phyloP scores from a whole-genome alignment of 805 yeast species.

The Kodamaea lidongshanica region DNA sequence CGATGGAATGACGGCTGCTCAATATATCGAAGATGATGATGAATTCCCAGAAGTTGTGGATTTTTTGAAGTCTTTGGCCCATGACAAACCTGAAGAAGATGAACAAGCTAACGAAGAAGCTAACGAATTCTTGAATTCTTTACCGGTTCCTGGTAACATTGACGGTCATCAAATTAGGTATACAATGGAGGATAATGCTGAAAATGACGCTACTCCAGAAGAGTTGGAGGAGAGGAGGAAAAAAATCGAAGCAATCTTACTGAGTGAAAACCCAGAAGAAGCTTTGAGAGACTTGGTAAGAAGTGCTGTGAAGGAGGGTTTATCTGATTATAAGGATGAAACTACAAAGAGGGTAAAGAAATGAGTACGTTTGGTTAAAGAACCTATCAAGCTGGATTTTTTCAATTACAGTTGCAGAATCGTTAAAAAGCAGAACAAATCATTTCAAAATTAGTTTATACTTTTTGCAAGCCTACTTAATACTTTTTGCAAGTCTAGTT shows the following conservation, averaged over 20 bases:
- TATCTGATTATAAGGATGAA: constrained; percentile 24
- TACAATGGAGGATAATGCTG: constrained; percentile 42
- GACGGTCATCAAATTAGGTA: constrained; percentile 53
- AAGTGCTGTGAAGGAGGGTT: constrained; percentile 57
- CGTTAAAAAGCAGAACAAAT: no score
- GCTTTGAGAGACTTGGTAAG: constrained; percentile 63
- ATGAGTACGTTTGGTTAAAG: no score
- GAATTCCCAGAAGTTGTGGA: constrained; percentile 74
- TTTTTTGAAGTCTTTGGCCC: constrained; percentile 47
- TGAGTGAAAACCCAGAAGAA: constrained; percentile 77
- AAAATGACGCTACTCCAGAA: constrained; percentile 35
- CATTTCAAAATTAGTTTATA: no score
- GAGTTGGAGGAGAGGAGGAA: constrained; percentile 50
- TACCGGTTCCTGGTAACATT: constrained; percentile 33
- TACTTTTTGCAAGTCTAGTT: no score
- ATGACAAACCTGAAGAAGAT: constrained; percentile 20
- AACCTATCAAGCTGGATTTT: no score
- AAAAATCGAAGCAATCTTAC: constrained; percentile 62
- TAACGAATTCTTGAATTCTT: constrained; percentile 16
- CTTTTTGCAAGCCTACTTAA: no score
- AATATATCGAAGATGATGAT: constrained; percentile 74
- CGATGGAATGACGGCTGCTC: constrained; percentile 71
- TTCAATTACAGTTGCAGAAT: no score
- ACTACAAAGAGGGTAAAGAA: no score
- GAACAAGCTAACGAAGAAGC: constrained; percentile 8